These are phyloP conservation scores for Arabidopsis lyrata DNA, from an alignment of 441 rosid species.

Conservation along the genomic window DNA sequence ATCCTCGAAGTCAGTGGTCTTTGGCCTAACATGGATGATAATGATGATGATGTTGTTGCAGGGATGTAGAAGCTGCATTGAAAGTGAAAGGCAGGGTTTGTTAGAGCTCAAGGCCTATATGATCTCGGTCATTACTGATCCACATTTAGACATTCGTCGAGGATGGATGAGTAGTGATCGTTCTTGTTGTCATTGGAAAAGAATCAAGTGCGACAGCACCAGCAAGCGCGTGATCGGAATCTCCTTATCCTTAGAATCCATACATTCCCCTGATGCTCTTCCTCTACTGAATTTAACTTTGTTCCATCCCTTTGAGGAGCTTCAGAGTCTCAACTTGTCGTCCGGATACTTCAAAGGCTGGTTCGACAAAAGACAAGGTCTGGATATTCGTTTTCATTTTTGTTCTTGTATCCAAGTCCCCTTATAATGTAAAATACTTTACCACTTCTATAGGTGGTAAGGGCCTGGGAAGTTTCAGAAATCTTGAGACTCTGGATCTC, in stretches of 20 bases:
- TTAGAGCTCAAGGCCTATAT: conserved; percentile 21
- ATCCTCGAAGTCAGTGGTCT: conserved; percentile 15
- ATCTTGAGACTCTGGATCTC: conserved; percentile 31
- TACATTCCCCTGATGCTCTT: background rate
- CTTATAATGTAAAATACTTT: background rate
- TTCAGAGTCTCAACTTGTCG: conserved; percentile 23
- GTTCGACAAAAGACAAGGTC: conserved; percentile 20
- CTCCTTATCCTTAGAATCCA: conserved; percentile 12
- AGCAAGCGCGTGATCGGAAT: conserved; percentile 17
- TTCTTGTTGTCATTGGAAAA: conserved; percentile 31
- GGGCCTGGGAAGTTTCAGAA: conserved; percentile 3
- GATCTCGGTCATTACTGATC: background rate
- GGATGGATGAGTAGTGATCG: conserved; percentile 25
- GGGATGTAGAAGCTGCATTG: conserved; percentile 23
- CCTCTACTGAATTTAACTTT: conserved; percentile 21
- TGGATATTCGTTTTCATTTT: background rate
- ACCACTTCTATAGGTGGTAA: conserved; percentile 12
- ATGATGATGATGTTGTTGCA: conserved; percentile 12
- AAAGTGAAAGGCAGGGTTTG: conserved; percentile 27
- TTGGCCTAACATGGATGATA: conserved; percentile 24
- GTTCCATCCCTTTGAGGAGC: conserved; percentile 26
- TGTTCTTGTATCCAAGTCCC: background rate
- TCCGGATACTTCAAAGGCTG: background rate
- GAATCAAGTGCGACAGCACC: conserved; percentile 3
- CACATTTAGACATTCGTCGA: conserved; percentile 6